A percentile compares a stretch with the other conserved stretches of the same genome.
Conservation (phyloP, 441 rosid genomes). For the Populus hybrid region DNA sequence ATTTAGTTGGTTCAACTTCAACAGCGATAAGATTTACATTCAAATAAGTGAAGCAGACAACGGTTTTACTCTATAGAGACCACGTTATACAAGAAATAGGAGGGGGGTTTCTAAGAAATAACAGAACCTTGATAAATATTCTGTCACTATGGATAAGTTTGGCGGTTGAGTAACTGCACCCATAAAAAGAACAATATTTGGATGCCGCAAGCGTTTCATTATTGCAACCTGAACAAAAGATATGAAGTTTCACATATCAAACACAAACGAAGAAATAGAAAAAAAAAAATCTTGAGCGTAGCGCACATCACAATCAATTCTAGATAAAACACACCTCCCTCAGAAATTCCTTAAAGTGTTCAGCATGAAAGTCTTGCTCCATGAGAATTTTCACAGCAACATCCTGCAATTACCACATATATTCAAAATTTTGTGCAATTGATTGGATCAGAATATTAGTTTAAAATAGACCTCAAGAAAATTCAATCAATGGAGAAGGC, state of each 20-base stretch:
- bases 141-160: constrained; percentile 94
- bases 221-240: constrained; percentile 69
- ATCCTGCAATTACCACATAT: constrained; percentile 54
- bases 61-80: not conserved
- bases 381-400: constrained; percentile 99
- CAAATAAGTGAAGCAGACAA: not conserved
- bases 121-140: constrained; percentile 86
- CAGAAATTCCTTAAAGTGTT: constrained; percentile 82
- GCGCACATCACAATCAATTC: constrained; percentile 8
- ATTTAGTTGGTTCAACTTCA: constrained; percentile 18
- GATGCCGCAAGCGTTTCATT: constrained; percentile 98
- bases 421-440: not conserved
- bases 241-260: constrained; percentile 12
- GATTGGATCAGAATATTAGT: not conserved
- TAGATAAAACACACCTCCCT: constrained; percentile 65
- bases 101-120: constrained; percentile 8
- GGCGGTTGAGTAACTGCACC: constrained; percentile 99
- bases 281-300: not conserved
- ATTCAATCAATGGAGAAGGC: not conserved
- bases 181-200: constrained; percentile 99
- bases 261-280: constrained; percentile 16
- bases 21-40: not conserved
- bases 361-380: constrained; percentile 96
- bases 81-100: not conserved
- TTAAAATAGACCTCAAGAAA: constrained; percentile 6